Evolutionary conservation across 2,329 filamentous ascomycete species (phyloP).

Genomic region (Fusarium lateritium): DNA sequence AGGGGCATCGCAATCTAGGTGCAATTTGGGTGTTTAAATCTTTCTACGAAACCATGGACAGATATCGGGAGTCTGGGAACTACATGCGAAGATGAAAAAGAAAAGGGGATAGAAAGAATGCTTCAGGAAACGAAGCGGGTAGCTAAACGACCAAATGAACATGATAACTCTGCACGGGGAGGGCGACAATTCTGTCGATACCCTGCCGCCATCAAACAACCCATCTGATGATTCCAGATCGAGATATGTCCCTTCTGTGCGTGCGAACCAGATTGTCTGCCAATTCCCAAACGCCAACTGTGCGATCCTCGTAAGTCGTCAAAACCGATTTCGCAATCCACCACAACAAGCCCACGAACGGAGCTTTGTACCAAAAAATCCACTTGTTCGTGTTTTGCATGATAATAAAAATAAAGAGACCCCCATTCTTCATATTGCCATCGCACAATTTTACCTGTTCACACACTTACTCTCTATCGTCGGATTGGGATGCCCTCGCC

Average conservation of each 20-base stretch:
- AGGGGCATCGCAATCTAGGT: not conserved
- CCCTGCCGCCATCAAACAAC: constrained; percentile 41
- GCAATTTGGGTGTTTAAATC: constrained; percentile 4
- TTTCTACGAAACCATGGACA: constrained; percentile 16
- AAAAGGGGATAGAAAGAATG: constrained; percentile 33
- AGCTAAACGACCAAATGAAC: constrained; percentile 46
- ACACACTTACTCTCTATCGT: constrained; percentile 58
- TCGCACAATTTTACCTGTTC: constrained; percentile 15
- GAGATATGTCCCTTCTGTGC: constrained; percentile 43
- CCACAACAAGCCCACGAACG: constrained; percentile 35
- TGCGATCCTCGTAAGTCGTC: constrained; percentile 51
- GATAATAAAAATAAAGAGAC: constrained; percentile 6
- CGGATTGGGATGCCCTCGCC: constrained; percentile 73
- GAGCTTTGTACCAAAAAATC: constrained; percentile 34
- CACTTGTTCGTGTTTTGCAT: constrained; percentile 26
- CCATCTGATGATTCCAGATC: constrained; percentile 42
- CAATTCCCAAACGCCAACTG: constrained; percentile 51
- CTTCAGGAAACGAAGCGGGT: constrained; percentile 36
- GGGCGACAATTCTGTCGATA: constrained; percentile 18
- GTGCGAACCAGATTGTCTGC: constrained; percentile 48
- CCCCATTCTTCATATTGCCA: constrained; percentile 6
- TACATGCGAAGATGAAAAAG: constrained; percentile 21
- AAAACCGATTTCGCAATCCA: constrained; percentile 45
- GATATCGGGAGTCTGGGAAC: constrained; percentile 12
- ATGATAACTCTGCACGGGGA: constrained; percentile 41